phyloP scores from a whole-genome alignment of 2,329 filamentous ascomycete genomes.

The Cercospora sp. region DNA sequence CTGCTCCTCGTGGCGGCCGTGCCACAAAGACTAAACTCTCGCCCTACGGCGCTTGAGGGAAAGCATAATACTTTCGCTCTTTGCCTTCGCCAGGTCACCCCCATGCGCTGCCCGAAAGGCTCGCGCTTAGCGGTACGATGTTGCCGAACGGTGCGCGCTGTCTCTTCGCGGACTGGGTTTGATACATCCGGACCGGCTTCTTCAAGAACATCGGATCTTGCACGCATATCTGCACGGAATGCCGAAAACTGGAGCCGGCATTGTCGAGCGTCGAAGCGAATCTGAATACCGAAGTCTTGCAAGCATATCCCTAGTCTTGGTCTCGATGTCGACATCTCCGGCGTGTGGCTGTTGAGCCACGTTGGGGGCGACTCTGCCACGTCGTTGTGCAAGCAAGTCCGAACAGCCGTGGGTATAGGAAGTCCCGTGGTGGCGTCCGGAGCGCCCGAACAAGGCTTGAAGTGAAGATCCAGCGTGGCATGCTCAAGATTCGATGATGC shows the following conservation, averaged over 20 bases:
- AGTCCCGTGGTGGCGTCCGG: constrained; percentile 3
- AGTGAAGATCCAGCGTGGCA: background rate
- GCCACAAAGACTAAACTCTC: background rate
- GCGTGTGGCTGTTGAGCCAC: background rate
- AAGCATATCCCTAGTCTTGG: background rate
- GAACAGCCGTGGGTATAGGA: background rate
- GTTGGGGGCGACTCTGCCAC: background rate
- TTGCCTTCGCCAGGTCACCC: background rate
- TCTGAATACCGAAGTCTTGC: background rate
- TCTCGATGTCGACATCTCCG: background rate
- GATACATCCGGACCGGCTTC: background rate
- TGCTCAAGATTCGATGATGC: background rate
- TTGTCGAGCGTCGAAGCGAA: background rate
- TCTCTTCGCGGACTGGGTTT: background rate
- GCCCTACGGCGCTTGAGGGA: constrained; percentile 3
- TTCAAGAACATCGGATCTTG: background rate
- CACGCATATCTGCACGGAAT: background rate
- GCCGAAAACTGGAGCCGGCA: background rate
- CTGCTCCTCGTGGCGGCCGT: constrained; percentile 13
- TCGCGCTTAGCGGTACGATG: constrained; percentile 2
- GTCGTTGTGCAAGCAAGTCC: background rate
- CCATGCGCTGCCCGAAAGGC: background rate
- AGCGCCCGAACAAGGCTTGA: constrained; percentile 2
- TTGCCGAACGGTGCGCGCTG: background rate
- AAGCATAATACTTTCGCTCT: background rate